Conservation (phyloP, 2,329 filamentous ascomycete species). For the Aspergillus uvarum region DNA sequence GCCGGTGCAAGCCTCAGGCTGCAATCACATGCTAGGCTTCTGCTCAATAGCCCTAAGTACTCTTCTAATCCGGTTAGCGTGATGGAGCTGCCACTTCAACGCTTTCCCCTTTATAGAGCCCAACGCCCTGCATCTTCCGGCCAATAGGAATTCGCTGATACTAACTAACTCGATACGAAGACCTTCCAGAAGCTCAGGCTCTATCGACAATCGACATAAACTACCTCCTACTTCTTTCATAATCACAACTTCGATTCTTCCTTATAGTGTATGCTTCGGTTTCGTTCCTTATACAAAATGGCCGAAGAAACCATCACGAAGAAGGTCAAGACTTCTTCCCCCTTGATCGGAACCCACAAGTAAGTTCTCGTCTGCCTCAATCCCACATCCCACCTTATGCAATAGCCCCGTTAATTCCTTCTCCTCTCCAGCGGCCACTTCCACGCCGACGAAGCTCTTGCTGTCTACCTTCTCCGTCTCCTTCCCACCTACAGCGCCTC, state of each 20-base stretch:
- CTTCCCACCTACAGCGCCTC: constrained; percentile 77
- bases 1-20: neutral
- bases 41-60: neutral
- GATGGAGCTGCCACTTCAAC: neutral
- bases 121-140: neutral
- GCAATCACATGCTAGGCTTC: neutral
- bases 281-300: constrained; percentile 57
- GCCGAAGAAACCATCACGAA: constrained; percentile 70
- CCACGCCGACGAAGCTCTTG: constrained; percentile 96
- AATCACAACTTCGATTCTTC: neutral
- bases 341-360: constrained; percentile 89
- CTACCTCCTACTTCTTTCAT: neutral
- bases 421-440: constrained; percentile 70
- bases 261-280: constrained; percentile 27
- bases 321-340: constrained; percentile 72
- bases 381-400: neutral
- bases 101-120: neutral
- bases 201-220: no score
- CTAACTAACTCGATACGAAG: neutral
- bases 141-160: neutral
- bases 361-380: constrained; percentile 25
- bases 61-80: neutral
- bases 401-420: constrained; percentile 13
- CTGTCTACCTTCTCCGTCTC: constrained; percentile 89
- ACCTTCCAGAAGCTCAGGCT: neutral